phyloP scores from a whole-genome alignment of 1,284 basidiomycete genomes.

The Puccinia coronata region DNA sequence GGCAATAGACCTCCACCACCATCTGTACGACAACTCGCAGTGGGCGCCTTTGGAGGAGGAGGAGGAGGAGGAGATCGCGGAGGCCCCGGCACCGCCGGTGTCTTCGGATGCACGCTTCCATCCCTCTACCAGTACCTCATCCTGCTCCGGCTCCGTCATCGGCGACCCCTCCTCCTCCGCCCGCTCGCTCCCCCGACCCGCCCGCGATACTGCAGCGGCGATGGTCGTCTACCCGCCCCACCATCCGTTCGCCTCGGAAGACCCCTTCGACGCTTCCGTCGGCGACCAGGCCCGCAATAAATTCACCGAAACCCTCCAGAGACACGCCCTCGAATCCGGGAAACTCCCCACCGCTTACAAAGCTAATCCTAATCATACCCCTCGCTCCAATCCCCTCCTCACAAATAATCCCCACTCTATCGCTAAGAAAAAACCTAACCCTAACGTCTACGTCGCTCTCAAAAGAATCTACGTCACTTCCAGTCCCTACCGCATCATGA shows the following conservation, averaged over 20 bases:
- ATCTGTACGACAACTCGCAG: slow-evolving; percentile 51
- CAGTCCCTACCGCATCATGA: slow-evolving; percentile 85
- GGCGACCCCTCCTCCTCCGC: slow-evolving; percentile 14
- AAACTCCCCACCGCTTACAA: slow-evolving; percentile 63
- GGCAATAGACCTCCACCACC: slow-evolving; percentile 78
- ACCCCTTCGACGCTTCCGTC: slow-evolving; percentile 35
- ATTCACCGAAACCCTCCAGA: slow-evolving; percentile 45
- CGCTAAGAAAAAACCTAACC: slow-evolving; percentile 45
- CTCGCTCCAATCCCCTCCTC: background rate
- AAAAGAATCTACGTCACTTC: slow-evolving; percentile 98
- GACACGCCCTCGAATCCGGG: slow-evolving; percentile 58
- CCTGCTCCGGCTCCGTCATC: slow-evolving; percentile 21
- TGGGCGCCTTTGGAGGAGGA: slow-evolving; percentile 22
- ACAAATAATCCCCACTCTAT: slow-evolving; percentile 56
- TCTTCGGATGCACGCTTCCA: slow-evolving; percentile 28
- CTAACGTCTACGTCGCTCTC: slow-evolving; percentile 75
- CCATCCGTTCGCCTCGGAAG: slow-evolving; percentile 1
- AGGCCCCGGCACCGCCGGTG: background rate
- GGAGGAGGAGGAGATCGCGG: background rate
- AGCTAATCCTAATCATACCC: background rate
- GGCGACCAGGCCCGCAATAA: slow-evolving; percentile 42
- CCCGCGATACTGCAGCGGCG: background rate
- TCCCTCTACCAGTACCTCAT: slow-evolving; percentile 38
- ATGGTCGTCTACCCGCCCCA: slow-evolving; percentile 4
- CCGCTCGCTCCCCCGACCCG: background rate